Conservation (phyloP, 2,329 filamentous ascomycete species). For the Colletotrichum sansevieriae region DNA sequence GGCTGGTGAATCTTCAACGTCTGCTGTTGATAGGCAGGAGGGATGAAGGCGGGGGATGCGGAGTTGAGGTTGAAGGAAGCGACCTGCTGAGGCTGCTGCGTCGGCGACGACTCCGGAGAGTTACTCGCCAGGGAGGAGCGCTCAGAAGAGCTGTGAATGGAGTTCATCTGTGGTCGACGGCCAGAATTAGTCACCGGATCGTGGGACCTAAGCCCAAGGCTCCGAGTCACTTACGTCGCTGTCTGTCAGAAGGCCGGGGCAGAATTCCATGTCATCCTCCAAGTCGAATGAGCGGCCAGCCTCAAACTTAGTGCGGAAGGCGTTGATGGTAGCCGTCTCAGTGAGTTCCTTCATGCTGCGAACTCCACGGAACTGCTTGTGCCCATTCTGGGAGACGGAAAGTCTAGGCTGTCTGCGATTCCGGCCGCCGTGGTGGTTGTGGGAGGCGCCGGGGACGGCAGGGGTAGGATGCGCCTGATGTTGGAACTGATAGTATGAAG, state of each 20-base stretch:
- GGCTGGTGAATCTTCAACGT: conserved; percentile 91
- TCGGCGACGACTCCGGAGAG: conserved; percentile 90
- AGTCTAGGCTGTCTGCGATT: conserved; percentile 87
- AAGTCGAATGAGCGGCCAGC: conserved; percentile 93
- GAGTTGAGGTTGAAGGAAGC: conserved; percentile 82
- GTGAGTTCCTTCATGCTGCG: conserved; percentile 88
- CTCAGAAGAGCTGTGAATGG: conserved; percentile 93
- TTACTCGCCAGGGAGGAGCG: conserved; percentile 95
- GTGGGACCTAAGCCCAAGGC: conserved; percentile 12
- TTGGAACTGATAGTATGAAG: conserved; percentile 74
- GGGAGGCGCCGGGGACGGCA: conserved; percentile 68
- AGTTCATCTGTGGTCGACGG: conserved; percentile 76
- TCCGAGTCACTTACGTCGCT: conserved; percentile 79
- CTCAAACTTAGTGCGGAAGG: conserved; percentile 90
- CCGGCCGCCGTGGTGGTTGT: conserved; percentile 86
- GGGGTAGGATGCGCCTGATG: conserved; percentile 69
- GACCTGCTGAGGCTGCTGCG: conserved; percentile 86
- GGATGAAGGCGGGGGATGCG: conserved; percentile 74
- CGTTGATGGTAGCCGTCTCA: conserved; percentile 80
- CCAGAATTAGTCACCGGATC: conserved; percentile 45
- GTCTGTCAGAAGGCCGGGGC: conserved; percentile 91
- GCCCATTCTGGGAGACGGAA: conserved; percentile 83
- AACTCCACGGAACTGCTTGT: conserved; percentile 88
- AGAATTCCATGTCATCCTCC: conserved; percentile 96
- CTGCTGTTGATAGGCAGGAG: conserved; percentile 73